These are phyloP conservation scores for Phylloporus rhodoxanthus DNA, from an alignment of 768 basidiomycete species.

Conservation along the genomic window DNA sequence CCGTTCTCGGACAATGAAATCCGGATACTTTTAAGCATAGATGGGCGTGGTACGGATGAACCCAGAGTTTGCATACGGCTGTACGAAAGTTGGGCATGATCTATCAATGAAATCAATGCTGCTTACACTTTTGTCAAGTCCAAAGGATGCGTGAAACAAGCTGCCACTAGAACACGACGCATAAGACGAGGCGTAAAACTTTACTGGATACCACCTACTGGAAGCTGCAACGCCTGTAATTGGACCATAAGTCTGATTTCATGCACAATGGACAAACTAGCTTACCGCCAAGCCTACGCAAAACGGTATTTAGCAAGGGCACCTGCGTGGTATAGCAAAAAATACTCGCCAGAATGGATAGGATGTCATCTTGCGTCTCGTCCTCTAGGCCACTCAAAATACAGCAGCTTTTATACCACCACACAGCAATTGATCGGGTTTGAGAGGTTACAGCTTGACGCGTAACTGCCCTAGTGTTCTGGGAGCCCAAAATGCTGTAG, in stretches of 20 bases:
- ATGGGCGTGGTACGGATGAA: constrained; percentile 47
- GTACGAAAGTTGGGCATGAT: constrained; percentile 4
- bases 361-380: constrained; percentile 19
- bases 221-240: constrained; percentile 55
- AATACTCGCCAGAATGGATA: constrained; percentile 31
- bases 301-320: neutral
- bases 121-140: constrained; percentile 82
- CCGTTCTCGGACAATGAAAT: constrained; percentile 63
- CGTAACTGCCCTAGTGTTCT: neutral
- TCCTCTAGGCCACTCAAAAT: constrained; percentile 1
- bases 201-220: constrained; percentile 36
- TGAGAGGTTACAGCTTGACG: neutral
- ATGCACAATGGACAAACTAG: neutral
- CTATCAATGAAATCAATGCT: neutral
- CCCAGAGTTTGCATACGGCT: constrained; percentile 80
- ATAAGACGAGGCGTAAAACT: neutral
- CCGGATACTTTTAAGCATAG: constrained; percentile 60
- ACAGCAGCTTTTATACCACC: constrained; percentile 17
- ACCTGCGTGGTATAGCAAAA: neutral
- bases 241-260: constrained; percentile 7
- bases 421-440: neutral
- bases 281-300: constrained; percentile 57
- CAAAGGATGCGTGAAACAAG: constrained; percentile 74
- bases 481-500: constrained; percentile 17
- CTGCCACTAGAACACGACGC: constrained; percentile 52